Evolutionary conservation across 2,329 filamentous ascomycete genomes (phyloP), one percentile per base, ranked within the genome.

Genomic region (Ophiocordyceps robertsii): DNA sequence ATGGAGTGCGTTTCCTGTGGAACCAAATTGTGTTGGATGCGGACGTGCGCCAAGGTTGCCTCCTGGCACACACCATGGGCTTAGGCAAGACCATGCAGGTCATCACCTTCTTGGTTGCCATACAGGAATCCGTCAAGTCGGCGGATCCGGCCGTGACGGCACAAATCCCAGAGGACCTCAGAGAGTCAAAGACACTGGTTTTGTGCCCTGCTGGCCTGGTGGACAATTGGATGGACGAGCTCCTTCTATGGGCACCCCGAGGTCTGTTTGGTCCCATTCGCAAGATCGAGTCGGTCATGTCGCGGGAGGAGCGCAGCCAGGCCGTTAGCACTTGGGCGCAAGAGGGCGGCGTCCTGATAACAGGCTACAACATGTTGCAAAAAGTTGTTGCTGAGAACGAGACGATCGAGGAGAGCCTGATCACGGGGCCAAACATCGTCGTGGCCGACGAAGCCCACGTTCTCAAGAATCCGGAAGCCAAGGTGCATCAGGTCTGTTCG

Each of bases 31-130:
- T 90, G 6, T 69, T 72, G 29, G 72, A 79, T 43, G 57, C 66
- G 2, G 64, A 69, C 4, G 64, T 67, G 6, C 69, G 71, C 16
- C 80, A 88, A 58, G 88, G 88, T 3, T 93, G 85, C 55, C 69
- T 94, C 12, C 68, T 95, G 17, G 84, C 88, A 6, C 88, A 95
- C 57, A 86, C 84, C 0, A 95, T 95, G 88, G 89, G 89, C 2
- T 64, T 95, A 3, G 88, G 88, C 14, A 95, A 95, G 64, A 93
- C 88, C 0, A 87, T 94, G 80, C 88, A 95, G 63, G 76, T 87
- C 6, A 86, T 95, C 45, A 84, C 86, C 1, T 65, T 95, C n/a
- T 71, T 95, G 6, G 72, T 84, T 14, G 80, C 84, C 0, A 74
- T 95, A 46, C 69, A 78, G 5, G 73, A 84, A 50, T 76, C 85